Base-by-base conservation (phyloP, 75 land plant genomes). In the Pseudotsuga menziesii region DNA sequence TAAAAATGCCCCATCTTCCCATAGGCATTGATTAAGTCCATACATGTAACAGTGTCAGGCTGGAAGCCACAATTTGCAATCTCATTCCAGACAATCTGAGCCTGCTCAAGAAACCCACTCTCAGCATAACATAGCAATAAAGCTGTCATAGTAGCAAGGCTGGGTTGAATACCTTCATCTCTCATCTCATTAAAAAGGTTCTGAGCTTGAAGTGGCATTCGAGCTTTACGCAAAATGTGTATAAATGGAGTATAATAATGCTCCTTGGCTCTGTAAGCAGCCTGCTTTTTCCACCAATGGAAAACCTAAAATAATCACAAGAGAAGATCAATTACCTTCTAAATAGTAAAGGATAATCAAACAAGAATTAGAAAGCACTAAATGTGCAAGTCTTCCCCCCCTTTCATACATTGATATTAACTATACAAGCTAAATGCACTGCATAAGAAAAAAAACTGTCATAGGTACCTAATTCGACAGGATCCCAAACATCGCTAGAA, bases 91-190 rank as follows among this genome's bases (percentile, higher is more conserved):
- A 93, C 44, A 12, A 56, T 78, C 71, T 84, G 86, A 57, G 96
- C 90, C 61, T 84, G 36, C 5, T 77, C 32, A 26, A 80, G 71
- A n/a, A 75, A 56, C 17, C 83, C 83, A 54, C 74, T 35, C 48
- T 77, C 86, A n/a, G 92, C 91, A 81, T 86, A 93, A 48, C 78
- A 67, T 15, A 93, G 78, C 79, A 92, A 79, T 74, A 94, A 64
- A 82, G 82, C 80, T 16, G 88, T 79, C 61, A 82, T 72, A 52
- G 81, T 80, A 55, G 73, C 79, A 39, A 79, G 78, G 25, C 79
- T 58, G n/a, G 88, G 87, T 44, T 74, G 36, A 63, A 87, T 58
- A 14, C 86, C 87, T 78, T 75, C 57, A 63, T 82, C 58, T 72
- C 82, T 75, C 86, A 86, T 80, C 77, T 88, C 88, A 66, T 70